A percentile compares a stretch with the other conserved stretches of the same genome.
phyloP scores from a whole-genome alignment of 352 stramenopile genomes.

The Elongisporangium anandrum region DNA sequence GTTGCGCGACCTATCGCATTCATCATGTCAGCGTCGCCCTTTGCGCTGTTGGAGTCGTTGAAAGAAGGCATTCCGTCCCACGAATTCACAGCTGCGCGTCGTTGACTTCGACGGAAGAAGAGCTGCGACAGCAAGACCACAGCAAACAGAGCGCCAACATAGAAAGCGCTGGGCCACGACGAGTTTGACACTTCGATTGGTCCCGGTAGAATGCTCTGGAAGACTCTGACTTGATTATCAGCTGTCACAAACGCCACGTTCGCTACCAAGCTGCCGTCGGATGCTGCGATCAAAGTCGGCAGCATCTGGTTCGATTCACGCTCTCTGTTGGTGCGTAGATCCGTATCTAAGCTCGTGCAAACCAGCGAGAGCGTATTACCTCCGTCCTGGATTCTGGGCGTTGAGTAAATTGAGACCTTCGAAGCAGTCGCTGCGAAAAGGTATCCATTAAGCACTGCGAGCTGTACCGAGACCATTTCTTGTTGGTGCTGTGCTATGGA shows the following conservation, averaged over 20 bases:
- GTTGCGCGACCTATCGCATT: background rate
- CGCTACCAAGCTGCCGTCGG: conserved; percentile 19
- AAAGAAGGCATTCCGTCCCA: conserved; percentile 11
- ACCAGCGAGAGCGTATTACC: conserved; percentile 7
- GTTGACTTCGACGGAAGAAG: conserved; percentile 16
- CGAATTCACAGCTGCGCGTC: conserved; percentile 10
- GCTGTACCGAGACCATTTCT: background rate
- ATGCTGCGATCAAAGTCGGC: conserved; percentile 3
- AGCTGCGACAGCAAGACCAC: conserved; percentile 26
- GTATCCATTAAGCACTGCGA: conserved; percentile 5
- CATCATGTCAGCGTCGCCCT: background rate
- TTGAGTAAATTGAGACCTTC: conserved; percentile 17
- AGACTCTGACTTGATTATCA: conserved; percentile 12
- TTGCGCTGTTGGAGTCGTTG: background rate
- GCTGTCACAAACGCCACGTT: conserved; percentile 14
- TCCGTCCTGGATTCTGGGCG: conserved; percentile 9
- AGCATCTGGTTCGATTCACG: conserved; percentile 9
- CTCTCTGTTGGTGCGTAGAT: background rate
- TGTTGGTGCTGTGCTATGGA: background rate
- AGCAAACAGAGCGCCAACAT: conserved; percentile 10
- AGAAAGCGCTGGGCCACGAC: conserved; percentile 21
- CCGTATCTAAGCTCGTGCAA: conserved; percentile 1
- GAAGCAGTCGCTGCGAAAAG: conserved; percentile 12
- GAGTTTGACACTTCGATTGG: conserved; percentile 12
- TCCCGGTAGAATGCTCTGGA: conserved; percentile 27